Conservation (phyloP, 179 eudicot species). For the Drosera spatulata region DNA sequence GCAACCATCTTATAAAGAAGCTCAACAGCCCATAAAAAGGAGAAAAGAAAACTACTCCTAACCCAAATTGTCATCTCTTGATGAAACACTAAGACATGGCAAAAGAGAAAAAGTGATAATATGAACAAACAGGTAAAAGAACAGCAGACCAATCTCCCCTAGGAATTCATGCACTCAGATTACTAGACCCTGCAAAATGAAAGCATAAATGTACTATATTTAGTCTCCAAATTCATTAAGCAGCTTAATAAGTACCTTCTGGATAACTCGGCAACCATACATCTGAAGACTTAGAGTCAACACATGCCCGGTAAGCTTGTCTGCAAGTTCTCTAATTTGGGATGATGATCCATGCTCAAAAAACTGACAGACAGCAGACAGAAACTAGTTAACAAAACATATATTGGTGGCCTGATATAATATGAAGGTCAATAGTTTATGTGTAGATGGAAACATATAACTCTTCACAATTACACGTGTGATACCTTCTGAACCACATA, state of each 20-base stretch:
- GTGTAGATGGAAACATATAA: background rate
- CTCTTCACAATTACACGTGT: background rate
- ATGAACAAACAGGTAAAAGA: background rate
- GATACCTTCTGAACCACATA: constrained; percentile 54
- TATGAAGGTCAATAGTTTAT: background rate
- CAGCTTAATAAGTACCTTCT: constrained; percentile 50
- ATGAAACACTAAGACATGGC: no score
- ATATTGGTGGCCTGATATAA: background rate
- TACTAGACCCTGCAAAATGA: background rate
- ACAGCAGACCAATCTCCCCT: background rate
- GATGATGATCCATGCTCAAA: constrained; percentile 76
- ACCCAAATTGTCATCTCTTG: no score
- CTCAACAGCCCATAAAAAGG: no score
- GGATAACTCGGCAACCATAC: constrained; percentile 96
- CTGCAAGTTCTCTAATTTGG: constrained; percentile 78
- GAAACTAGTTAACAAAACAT: background rate
- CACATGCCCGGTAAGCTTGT: constrained; percentile 80
- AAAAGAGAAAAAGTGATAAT: background rate
- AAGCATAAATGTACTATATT: background rate
- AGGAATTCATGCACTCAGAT: background rate
- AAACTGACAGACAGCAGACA: constrained; percentile 29
- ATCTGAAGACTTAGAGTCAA: constrained; percentile 86
- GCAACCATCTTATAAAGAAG: no score
- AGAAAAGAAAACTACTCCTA: no score
- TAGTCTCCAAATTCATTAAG: background rate